phyloP scores from a whole-genome alignment of 495 filamentous ascomycete species.

The Neohortaea acidophila region DNA sequence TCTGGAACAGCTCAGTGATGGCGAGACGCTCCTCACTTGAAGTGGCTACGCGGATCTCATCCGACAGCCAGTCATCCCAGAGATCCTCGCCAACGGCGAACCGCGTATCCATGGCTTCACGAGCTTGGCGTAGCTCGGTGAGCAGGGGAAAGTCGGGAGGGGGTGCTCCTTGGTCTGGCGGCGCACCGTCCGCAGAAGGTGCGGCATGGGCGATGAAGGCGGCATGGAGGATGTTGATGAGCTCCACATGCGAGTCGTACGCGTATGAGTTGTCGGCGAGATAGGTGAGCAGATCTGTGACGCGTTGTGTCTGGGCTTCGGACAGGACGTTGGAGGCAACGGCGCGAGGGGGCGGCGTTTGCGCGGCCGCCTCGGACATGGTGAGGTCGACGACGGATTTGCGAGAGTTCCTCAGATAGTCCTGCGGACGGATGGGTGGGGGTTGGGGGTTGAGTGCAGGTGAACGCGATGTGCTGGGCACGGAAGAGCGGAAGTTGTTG shows the following conservation, averaged over 20 bases:
- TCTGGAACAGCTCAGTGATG: slow-evolving; percentile 71
- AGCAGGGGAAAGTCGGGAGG: slow-evolving; percentile 41
- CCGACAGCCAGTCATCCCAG: slow-evolving; percentile 50
- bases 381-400: slow-evolving; percentile 41
- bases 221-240: slow-evolving; percentile 48
- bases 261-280: slow-evolving; percentile 48
- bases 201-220: slow-evolving; percentile 44
- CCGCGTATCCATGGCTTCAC: slow-evolving; percentile 48
- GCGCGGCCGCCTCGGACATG: slow-evolving; percentile 40
- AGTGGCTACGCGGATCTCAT: slow-evolving; percentile 45
- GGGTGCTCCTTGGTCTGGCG: slow-evolving; percentile 32
- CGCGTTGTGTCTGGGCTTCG: slow-evolving; percentile 36
- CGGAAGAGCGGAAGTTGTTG: slow-evolving; percentile 32
- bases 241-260: slow-evolving; percentile 47
- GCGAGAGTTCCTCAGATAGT: slow-evolving; percentile 37
- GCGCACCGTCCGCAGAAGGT: slow-evolving; percentile 26
- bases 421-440: slow-evolving; percentile 33
- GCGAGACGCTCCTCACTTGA: slow-evolving; percentile 49
- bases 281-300: slow-evolving; percentile 38
- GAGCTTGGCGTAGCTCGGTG: slow-evolving; percentile 44
- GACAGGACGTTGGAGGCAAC: slow-evolving; percentile 37
- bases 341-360: slow-evolving; percentile 32
- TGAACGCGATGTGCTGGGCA: slow-evolving; percentile 35
- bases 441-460: slow-evolving; percentile 23
- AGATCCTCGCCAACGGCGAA: slow-evolving; percentile 53